Conservation (phyloP, 2,329 filamentous ascomycete genomes). For the Didymella exigua region DNA sequence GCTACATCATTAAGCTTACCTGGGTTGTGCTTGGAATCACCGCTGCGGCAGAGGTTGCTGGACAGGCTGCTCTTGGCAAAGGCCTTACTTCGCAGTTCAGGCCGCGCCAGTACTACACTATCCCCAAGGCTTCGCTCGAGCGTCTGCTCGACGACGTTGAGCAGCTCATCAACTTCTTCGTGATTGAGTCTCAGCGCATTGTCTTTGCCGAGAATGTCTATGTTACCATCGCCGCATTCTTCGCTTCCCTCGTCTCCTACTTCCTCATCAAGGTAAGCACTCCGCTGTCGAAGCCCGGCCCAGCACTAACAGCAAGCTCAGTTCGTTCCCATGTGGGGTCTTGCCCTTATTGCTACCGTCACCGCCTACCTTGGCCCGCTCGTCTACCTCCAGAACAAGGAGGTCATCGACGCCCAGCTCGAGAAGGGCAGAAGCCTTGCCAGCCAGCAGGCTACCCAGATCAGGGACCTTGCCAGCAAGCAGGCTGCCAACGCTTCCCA, state of each 20-base stretch:
- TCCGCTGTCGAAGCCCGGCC: too few relatives aligned
- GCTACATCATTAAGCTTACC: conserved; percentile 65
- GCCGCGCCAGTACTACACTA: conserved; percentile 68
- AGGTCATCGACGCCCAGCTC: conserved; percentile 66
- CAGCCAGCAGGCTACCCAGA: conserved; percentile 63
- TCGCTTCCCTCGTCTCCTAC: conserved; percentile 64
- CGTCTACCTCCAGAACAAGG: conserved; percentile 69
- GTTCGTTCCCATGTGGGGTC: conserved; percentile 68
- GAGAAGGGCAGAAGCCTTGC: conserved; percentile 60
- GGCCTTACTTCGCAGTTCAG: conserved; percentile 66
- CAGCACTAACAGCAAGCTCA: not conserved
- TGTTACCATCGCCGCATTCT: conserved; percentile 64
- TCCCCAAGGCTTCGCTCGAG: conserved; percentile 68
- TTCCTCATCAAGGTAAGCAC: conserved; percentile 62
- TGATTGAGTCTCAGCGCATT: conserved; percentile 70
- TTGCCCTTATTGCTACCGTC: conserved; percentile 62
- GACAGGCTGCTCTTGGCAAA: conserved; percentile 61
- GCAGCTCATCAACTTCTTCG: conserved; percentile 70
- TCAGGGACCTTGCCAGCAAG: conserved; percentile 65
- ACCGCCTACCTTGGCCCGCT: conserved; percentile 65
- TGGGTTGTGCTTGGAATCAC: conserved; percentile 66
- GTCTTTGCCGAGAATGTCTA: conserved; percentile 69
- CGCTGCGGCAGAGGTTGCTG: conserved; percentile 62
- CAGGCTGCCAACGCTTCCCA: conserved; percentile 64
- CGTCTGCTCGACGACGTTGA: conserved; percentile 65